Evolutionary conservation across 2,329 filamentous ascomycete species (phyloP).

Genomic region (Alternaria rosae): DNA sequence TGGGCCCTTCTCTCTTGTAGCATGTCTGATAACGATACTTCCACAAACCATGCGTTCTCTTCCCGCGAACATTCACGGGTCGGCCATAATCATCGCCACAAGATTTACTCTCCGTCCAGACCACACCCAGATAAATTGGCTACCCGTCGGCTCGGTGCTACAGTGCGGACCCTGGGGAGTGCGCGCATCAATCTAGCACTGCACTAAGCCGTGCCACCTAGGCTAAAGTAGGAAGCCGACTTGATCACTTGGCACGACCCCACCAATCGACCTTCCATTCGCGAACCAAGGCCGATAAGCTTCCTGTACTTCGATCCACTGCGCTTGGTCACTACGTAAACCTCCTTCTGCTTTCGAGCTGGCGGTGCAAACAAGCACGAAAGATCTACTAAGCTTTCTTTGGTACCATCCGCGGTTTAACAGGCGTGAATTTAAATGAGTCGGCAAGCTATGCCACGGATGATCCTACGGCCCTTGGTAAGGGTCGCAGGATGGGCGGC

Average conservation of each 20-base stretch:
- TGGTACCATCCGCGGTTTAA: neutral
- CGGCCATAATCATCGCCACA: neutral
- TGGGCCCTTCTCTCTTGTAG: neutral
- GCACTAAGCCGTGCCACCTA: neutral
- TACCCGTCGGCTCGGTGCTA: neutral
- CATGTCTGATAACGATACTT: neutral
- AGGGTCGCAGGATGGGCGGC: neutral
- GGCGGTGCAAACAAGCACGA: neutral
- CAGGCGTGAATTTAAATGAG: neutral
- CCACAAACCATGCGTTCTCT: neutral
- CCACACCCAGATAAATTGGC: neutral
- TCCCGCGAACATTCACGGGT: neutral
- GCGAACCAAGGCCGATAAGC: constrained; percentile 5
- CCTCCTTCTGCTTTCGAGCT: constrained; percentile 1
- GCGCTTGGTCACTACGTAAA: constrained; percentile 2
- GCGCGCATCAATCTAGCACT: neutral
- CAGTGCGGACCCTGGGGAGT: neutral
- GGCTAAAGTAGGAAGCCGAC: constrained; percentile 6
- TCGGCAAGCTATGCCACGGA: neutral
- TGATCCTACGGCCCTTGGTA: neutral
- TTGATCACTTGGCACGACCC: neutral
- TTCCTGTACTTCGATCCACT: neutral
- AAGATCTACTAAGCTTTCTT: constrained; percentile 1
- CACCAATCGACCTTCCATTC: constrained; percentile 2
- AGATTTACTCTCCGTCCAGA: neutral